phyloP scores from a whole-genome alignment of 2,329 filamentous ascomycete species.

The Aureobasidium sp. region DNA sequence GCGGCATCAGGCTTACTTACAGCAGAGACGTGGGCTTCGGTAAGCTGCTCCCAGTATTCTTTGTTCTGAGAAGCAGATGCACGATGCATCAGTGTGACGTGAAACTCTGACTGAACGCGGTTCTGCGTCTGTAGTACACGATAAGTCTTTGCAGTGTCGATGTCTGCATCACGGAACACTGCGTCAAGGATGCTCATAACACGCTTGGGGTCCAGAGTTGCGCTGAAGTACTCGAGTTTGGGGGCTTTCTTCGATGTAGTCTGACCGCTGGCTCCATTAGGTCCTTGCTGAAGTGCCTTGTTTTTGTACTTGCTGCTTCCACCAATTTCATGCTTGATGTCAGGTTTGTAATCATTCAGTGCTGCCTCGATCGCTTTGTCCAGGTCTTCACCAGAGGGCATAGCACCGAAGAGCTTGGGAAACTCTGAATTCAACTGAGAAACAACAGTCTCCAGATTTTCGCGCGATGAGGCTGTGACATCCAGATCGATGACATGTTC shows the following conservation, averaged over 20 bases:
- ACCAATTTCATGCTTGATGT: constrained; percentile 68
- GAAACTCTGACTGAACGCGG: constrained; percentile 78
- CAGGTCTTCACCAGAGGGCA: constrained; percentile 67
- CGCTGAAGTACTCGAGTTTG: constrained; percentile 58
- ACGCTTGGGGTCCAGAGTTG: constrained; percentile 47
- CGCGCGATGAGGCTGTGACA: constrained; percentile 65
- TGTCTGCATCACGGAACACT: constrained; percentile 54
- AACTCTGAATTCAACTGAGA: constrained; percentile 66
- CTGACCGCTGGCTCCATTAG: constrained; percentile 4
- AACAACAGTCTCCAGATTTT: constrained; percentile 78
- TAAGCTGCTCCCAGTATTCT: constrained; percentile 70
- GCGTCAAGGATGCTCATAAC: constrained; percentile 58
- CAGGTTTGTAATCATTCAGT: constrained; percentile 68
- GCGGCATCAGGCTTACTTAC: constrained; percentile 28
- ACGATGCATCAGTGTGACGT: constrained; percentile 89
- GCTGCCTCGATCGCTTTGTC: constrained; percentile 73
- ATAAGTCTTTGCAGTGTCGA: constrained; percentile 61
- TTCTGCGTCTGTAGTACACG: constrained; percentile 63
- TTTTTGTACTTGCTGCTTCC: constrained; percentile 38
- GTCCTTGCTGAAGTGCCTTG: constrained; percentile 19
- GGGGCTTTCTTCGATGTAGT: constrained; percentile 30
- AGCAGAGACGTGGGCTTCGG: constrained; percentile 45
- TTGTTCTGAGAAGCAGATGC: constrained; percentile 54
- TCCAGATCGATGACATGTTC: constrained; percentile 81
- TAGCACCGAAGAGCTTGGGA: constrained; percentile 63